These are phyloP conservation scores for Suillus tomentosus DNA, from an alignment of 768 basidiomycete genomes.

Conservation along the genomic window DNA sequence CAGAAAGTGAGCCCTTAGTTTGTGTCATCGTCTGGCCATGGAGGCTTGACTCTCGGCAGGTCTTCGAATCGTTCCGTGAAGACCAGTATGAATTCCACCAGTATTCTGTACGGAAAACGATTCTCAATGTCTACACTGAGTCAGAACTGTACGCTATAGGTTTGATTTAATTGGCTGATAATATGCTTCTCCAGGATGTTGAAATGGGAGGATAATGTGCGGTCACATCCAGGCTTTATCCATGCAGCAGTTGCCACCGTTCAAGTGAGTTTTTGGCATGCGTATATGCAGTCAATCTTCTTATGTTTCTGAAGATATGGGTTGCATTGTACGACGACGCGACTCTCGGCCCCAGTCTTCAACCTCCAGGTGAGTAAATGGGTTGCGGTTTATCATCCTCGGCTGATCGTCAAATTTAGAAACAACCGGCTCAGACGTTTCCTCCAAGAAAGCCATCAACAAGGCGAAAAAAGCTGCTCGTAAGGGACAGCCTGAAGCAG, in stretches of 20 bases:
- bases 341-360: conserved; percentile 46
- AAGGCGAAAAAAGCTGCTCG: conserved; percentile 82
- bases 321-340: conserved; percentile 73
- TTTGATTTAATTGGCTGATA: conserved; percentile 13
- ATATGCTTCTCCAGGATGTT: conserved; percentile 56
- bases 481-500: conserved; percentile 56
- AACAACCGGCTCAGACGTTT: neutral
- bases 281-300: conserved; percentile 14
- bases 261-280: conserved; percentile 43
- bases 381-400: conserved; percentile 8
- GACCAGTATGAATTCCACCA: conserved; percentile 99
- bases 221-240: conserved; percentile 76
- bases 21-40: conserved; percentile 6
- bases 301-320: conserved; percentile 58
- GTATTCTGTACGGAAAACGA: conserved; percentile 89
- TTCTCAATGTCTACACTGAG: conserved; percentile 84
- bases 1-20: conserved; percentile 54
- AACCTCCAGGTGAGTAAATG: conserved; percentile 38
- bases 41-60: conserved; percentile 39
- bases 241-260: conserved; percentile 72
- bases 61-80: conserved; percentile 87
- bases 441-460: conserved; percentile 82
- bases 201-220: conserved; percentile 78
- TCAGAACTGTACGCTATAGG: conserved; percentile 39
- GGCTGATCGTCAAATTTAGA: neutral